A percentile compares a stretch with the other conserved stretches of the same genome.
These are phyloP conservation scores for Calamus simplicifolius DNA, from an alignment of 176 grass and related monocot genomes.

Conservation along the genomic window DNA sequence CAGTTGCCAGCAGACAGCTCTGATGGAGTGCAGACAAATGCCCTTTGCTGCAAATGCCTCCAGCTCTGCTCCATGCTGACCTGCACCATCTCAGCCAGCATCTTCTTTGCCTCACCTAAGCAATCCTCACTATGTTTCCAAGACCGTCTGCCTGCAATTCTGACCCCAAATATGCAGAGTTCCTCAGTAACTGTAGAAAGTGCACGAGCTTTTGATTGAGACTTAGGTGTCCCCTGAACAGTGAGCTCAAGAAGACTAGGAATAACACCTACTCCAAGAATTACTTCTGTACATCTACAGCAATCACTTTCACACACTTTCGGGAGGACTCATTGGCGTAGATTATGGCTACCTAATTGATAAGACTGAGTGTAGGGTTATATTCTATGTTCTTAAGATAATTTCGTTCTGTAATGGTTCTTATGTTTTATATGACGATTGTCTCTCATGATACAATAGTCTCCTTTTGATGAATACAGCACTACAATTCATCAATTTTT, in stretches of 20 bases:
- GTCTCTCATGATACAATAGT: too few relatives aligned
- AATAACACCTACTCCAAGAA: conserved; percentile 75
- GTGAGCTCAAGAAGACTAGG: conserved; percentile 83
- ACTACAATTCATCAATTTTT: too few relatives aligned
- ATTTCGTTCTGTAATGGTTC: too few relatives aligned
- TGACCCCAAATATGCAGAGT: conserved; percentile 39
- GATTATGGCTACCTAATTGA: too few relatives aligned
- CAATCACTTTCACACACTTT: conserved; percentile 68
- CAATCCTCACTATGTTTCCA: conserved; percentile 79
- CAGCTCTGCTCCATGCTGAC: conserved; percentile 14
- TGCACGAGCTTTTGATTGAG: conserved; percentile 46
- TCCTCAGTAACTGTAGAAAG: conserved; percentile 65
- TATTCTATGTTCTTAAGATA: too few relatives aligned
- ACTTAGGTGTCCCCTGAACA: conserved; percentile 65
- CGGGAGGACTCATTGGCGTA: conserved; percentile 57
- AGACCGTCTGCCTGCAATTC: conserved; percentile 48
- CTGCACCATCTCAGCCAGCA: conserved; percentile 58
- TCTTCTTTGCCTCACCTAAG: conserved; percentile 67
- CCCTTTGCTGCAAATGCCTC: conserved; percentile 11
- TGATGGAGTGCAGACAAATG: neutral
- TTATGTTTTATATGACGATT: too few relatives aligned
- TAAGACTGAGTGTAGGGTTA: too few relatives aligned
- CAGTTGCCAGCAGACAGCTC: neutral
- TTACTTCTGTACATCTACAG: conserved; percentile 51
- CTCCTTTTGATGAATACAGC: too few relatives aligned